Evolutionary conservation across 495 filamentous ascomycete species (phyloP), one percentile per base, ranked within the genome.

Genomic region (Hamigera avellanea): DNA sequence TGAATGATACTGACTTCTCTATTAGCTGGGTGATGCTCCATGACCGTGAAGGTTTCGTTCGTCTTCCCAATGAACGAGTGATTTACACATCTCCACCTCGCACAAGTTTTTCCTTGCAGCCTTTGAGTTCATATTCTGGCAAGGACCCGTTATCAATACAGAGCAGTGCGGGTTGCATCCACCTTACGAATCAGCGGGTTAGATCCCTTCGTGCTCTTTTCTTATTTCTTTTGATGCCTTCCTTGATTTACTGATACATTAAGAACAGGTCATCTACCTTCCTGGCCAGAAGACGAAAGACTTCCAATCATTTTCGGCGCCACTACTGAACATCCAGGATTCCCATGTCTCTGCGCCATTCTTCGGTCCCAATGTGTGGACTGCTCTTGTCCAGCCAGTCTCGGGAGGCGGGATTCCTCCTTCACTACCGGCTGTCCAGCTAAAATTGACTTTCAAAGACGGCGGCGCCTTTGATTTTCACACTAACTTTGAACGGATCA

Each of bases 351-450:
- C 81, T 6, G 83, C 89, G 2, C 87, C 93, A 1, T 93, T 88
- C 63, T 93, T 96, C 50, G 91, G 91, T n/a, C 81, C 93, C 8
- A 96, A 95, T 62, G 79, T 80, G 46, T 98, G 91, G 91, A 73
- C 73, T 16, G 80, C 79, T 19, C 60, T 78, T 18, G 70, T 93
- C 34, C 80, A 80, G 45, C 87, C 93, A 14, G 82, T 91, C 18
- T 52, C 78, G 1, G 77, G 79, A 17, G 93, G 93, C n/a, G 86
- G 86, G 27, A 84, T 98, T 28, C 81, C 86, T 1, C 59, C 80
- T n/a, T 69, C 76, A 9, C 67, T 83, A 26, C 64, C 78, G 2
- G 75, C 76, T 12, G 70, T 94, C 19, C 83, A 89, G 44, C 42
- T 88, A 33, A 85, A 80, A 57, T 69, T 95, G 37, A 83, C 81